phyloP scores from a whole-genome alignment of 768 basidiomycete genomes.

The Boletus insuetus region DNA sequence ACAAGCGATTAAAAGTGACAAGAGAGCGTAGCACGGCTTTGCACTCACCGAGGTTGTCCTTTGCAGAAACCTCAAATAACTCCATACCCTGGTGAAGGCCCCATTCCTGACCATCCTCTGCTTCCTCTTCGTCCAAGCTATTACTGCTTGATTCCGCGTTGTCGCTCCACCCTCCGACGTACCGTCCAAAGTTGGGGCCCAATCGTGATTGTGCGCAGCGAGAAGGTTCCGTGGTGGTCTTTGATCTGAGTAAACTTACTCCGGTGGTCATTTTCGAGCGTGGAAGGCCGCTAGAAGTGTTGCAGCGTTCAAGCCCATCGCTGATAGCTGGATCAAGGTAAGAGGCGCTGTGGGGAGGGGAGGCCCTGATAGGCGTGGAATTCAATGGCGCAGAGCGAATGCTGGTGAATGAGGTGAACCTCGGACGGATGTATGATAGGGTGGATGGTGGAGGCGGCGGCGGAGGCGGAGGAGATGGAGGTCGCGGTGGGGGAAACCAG shows the following conservation, averaged over 20 bases:
- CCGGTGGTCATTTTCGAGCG: slow-evolving; percentile 49
- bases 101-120: slow-evolving; percentile 59
- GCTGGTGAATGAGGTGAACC: slow-evolving; percentile 42
- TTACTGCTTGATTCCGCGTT: slow-evolving; percentile 60
- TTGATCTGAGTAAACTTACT: slow-evolving; percentile 31
- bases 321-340: slow-evolving; percentile 60
- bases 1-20: slow-evolving; percentile 12
- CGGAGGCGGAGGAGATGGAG: slow-evolving; percentile 63
- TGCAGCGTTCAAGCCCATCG: slow-evolving; percentile 52
- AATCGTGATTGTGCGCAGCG: slow-evolving; percentile 52
- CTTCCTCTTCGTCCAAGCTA: slow-evolving; percentile 64
- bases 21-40: neutral
- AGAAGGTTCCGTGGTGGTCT: slow-evolving; percentile 37
- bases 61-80: slow-evolving; percentile 88
- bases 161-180: slow-evolving; percentile 53
- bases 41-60: slow-evolving; percentile 71
- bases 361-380: slow-evolving; percentile 41
- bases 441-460: slow-evolving; percentile 47
- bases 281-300: slow-evolving; percentile 45
- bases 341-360: slow-evolving; percentile 56
- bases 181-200: slow-evolving; percentile 52
- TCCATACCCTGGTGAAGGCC: slow-evolving; percentile 82
- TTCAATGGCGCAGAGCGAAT: slow-evolving; percentile 60
- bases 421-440: slow-evolving; percentile 35
- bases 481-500: slow-evolving; percentile 83